phyloP scores from a whole-genome alignment of 2,329 filamentous ascomycete genomes.

The Setomelanomma holmii region DNA sequence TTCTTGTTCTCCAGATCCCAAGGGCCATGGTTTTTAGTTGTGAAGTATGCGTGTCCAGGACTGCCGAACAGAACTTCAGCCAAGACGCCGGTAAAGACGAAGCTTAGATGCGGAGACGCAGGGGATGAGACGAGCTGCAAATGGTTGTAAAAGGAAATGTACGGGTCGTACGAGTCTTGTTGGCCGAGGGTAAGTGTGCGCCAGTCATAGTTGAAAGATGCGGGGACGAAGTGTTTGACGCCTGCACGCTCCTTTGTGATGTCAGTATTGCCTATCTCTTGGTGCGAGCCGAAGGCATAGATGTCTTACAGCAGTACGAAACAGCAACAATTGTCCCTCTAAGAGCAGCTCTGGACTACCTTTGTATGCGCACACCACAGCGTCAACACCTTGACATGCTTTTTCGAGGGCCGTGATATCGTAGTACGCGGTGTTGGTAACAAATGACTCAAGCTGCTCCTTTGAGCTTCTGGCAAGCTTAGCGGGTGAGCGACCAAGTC shows the following conservation, averaged over 20 bases:
- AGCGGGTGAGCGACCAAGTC: slow-evolving; percentile 38
- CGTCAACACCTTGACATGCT: slow-evolving; percentile 20
- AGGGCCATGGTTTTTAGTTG: not conserved
- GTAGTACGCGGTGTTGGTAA: slow-evolving; percentile 7
- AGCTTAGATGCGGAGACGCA: not conserved
- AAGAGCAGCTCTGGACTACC: slow-evolving; percentile 14
- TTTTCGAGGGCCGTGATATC: slow-evolving; percentile 20
- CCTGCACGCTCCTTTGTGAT: slow-evolving; percentile 14
- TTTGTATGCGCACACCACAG: slow-evolving; percentile 21
- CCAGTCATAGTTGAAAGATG: slow-evolving; percentile 26
- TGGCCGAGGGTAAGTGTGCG: slow-evolving; percentile 7
- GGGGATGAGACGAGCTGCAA: not conserved
- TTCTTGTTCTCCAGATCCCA: not conserved
- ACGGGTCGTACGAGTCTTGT: slow-evolving; percentile 20
- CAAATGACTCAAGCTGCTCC: slow-evolving; percentile 16
- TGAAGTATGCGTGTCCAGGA: not conserved
- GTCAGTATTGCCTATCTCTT: not conserved
- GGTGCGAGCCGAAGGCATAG: not conserved
- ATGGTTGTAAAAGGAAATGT: slow-evolving; percentile 2
- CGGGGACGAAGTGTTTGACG: slow-evolving; percentile 16
- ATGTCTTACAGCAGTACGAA: slow-evolving; percentile 16
- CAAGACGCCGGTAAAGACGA: not conserved
- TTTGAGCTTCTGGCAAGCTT: slow-evolving; percentile 26
- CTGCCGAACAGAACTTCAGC: not conserved
- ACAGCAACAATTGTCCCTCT: slow-evolving; percentile 23